Evolutionary conservation across 164 flowering plant genomes (phyloP), one percentile per base, ranked within the genome.

Genomic region (Sedum album): DNA sequence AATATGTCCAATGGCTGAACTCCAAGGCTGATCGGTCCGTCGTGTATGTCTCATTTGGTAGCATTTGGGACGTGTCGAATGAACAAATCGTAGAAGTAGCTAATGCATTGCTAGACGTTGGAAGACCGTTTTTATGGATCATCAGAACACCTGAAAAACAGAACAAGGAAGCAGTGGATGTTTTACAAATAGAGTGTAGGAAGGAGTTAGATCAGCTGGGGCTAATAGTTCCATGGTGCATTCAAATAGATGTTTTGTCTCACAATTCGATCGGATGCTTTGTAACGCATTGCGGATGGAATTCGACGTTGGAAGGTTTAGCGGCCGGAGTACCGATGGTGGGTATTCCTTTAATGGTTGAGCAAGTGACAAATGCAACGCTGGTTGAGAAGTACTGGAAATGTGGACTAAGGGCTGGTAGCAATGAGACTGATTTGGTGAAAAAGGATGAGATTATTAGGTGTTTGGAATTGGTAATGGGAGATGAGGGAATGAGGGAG

Each of bases 71-170:
- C 25, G 33, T 82, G 3, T 66, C 76, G 33, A 70, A 48, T 60
- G 31, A 20, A 1, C 81, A 82, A 36, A 70, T 74, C 71, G 79
- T 73, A 33, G 84, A 82, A 73, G 71, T 86, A 0, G 77, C 73
- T 0, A 39, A 38, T 4, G 85, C 80, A 30, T 66, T 84, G 60
- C 3, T 76, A 0, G 69, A 63, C 2, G 67, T 64, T 18, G 64
- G 72, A 0, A 66, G 77, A 60, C 80, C 84, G 0, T 86, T 77
- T 63, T 30, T 86, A 70, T 86, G 86, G 88, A 83, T 86, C 10
- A 60, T 74, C 31, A 67, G 78, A 67, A 31, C 31, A 9, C 65
- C 51, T 18, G 18, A 1, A 14, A 11, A 31, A 31, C 8, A 33
- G 46, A 57, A 21, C 10, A 23, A 31, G 21, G 35, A 62, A 23